Evolutionary conservation across 2,329 filamentous ascomycete species (phyloP).

Genomic region (Epichloe aotearoae): DNA sequence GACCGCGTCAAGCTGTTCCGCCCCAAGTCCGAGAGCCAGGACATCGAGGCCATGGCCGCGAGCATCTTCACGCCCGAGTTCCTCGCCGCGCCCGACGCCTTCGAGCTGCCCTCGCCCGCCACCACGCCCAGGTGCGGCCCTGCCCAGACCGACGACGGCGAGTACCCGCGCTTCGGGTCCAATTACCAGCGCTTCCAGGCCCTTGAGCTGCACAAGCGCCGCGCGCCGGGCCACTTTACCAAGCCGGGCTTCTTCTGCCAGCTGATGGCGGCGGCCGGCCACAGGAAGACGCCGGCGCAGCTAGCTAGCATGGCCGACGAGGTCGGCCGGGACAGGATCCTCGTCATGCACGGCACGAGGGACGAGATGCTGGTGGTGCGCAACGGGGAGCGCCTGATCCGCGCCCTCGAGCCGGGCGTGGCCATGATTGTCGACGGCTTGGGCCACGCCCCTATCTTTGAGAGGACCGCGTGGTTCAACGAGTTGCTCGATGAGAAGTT

Average conservation of each 20-base stretch:
- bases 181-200: constrained; percentile 78
- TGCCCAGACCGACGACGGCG: constrained; percentile 11
- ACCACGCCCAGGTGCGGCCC: constrained; percentile 27
- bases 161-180: constrained; percentile 47
- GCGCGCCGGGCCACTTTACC: constrained; percentile 46
- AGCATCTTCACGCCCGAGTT: constrained; percentile 55
- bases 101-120: constrained; percentile 33
- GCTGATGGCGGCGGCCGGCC: constrained; percentile 65
- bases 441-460: constrained; percentile 64
- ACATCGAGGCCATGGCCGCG: constrained; percentile 49
- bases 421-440: constrained; percentile 53
- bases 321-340: constrained; percentile 60
- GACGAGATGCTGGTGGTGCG: constrained; percentile 68
- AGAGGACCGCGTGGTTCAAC: constrained; percentile 59
- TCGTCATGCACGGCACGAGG: constrained; percentile 61
- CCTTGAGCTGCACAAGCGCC: constrained; percentile 61
- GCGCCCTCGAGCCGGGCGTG: constrained; percentile 47
- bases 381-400: constrained; percentile 56
- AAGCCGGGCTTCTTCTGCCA: constrained; percentile 61
- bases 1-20: constrained; percentile 44
- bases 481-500: constrained; percentile 44
- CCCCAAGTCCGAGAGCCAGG: constrained; percentile 56
- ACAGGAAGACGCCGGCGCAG: constrained; percentile 58
- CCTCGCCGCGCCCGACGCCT: constrained; percentile 46
- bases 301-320: constrained; percentile 49